Evolutionary conservation across 1,284 basidiomycete genomes (phyloP).

Genomic region (Fomes fomentarius): DNA sequence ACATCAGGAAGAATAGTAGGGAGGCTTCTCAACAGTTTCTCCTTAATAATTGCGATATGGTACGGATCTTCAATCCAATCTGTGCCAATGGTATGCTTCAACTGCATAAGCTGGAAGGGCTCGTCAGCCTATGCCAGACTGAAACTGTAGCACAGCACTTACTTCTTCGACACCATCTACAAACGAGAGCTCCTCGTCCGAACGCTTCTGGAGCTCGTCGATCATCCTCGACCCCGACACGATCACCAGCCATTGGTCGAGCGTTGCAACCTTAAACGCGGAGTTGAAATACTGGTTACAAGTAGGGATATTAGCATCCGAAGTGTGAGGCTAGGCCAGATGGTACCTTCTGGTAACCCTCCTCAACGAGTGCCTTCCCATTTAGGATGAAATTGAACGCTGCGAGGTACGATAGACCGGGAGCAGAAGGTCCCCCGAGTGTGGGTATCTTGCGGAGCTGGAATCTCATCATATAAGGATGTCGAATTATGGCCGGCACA

Average conservation of each 20-base stretch:
- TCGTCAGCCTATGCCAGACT: neutral
- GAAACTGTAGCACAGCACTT: neutral
- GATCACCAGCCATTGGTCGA: constrained; percentile 36
- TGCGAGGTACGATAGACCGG: constrained; percentile 40
- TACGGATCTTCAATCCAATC: constrained; percentile 28
- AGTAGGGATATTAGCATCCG: neutral
- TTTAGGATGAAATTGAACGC: constrained; percentile 33
- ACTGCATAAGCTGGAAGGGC: constrained; percentile 6
- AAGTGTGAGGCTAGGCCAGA: no score
- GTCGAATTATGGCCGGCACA: no score
- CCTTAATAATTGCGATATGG: constrained; percentile 30
- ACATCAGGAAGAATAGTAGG: constrained; percentile 27
- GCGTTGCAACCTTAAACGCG: constrained; percentile 39
- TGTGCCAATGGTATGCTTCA: constrained; percentile 29
- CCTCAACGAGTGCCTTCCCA: constrained; percentile 37
- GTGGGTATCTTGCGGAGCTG: constrained; percentile 36
- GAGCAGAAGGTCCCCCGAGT: constrained; percentile 37
- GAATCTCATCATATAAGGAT: neutral
- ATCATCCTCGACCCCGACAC: constrained; percentile 27
- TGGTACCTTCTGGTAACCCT: constrained; percentile 41
- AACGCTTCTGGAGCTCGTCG: constrained; percentile 33
- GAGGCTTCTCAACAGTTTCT: constrained; percentile 30
- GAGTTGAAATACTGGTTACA: constrained; percentile 11
- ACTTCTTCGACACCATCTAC: constrained; percentile 32
- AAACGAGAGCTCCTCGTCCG: constrained; percentile 36